These are phyloP conservation scores for Plasmopara viticola DNA, from an alignment of 352 stramenopile species.

Conservation along the genomic window DNA sequence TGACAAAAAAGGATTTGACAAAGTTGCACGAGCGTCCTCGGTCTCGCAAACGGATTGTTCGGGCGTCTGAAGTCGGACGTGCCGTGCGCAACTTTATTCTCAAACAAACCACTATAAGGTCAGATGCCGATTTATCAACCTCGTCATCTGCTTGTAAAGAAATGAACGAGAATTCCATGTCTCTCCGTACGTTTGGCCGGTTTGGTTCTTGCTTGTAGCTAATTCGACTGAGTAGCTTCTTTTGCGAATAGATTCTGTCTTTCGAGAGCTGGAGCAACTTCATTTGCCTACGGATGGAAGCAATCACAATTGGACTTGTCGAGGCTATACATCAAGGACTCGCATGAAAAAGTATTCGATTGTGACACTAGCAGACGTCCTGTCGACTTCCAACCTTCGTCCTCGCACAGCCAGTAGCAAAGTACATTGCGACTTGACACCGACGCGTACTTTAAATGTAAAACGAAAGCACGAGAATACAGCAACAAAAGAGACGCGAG, in stretches of 20 bases:
- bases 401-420: slow-evolving; percentile 19
- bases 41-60: slow-evolving; percentile 13
- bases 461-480: slow-evolving; percentile 6
- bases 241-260: too few species aligned
- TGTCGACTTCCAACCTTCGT: slow-evolving; percentile 22
- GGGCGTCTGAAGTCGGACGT: slow-evolving; percentile 30
- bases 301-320: too few species aligned
- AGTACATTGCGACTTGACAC: slow-evolving; percentile 38
- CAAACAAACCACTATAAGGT: slow-evolving; percentile 14
- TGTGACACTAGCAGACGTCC: slow-evolving; percentile 45
- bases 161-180: too few species aligned
- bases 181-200: too few species aligned
- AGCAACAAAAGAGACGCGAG: neutral
- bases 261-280: too few species aligned
- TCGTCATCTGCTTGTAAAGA: slow-evolving; percentile 17
- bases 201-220: too few species aligned
- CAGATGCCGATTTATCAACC: slow-evolving; percentile 11
- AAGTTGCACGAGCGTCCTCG: slow-evolving; percentile 8
- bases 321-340: neutral
- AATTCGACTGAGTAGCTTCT: too few species aligned
- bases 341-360: slow-evolving; percentile 35
- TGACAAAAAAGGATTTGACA: slow-evolving; percentile 28
- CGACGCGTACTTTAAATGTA: neutral
- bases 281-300: too few species aligned
- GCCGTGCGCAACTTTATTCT: slow-evolving; percentile 46